Base-by-base conservation (phyloP, 1,139 yeast species). In the Candida tropicalis region DNA sequence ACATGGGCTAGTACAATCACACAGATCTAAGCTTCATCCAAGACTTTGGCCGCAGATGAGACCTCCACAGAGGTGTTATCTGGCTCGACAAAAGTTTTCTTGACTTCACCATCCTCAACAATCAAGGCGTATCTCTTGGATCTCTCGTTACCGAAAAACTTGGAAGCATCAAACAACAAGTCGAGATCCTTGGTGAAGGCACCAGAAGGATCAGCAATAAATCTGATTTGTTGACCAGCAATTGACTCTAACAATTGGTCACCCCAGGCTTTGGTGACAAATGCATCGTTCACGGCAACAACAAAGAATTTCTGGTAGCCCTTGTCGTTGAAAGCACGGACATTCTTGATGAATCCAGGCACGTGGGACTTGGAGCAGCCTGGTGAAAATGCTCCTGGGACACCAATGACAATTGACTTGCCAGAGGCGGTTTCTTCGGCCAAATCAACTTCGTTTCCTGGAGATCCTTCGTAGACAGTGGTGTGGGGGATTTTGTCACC, bases 331-430 rank as follows among this genome's bases (percentile, higher is more conserved):
- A 89, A 81, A 20, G 75, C 70, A 9, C 70, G 60, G 43, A 75
- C 62, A 41, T 73, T 62, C 47, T 70, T 68, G 55, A 87, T 61
- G 64, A 79, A 89, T 4, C 93, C 95, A 5, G 97, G 97, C 40
- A 89, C 78, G 59, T 87, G 96, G 25, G 77, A 65, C 16, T 84
- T 80, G 25, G 91, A 75, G 63, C 97, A 89, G 1, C 89, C 95
- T 36, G 95, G 91, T 2, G 95, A 84, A 59, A 84, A 89, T 0
- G 97, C 96, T 16, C 96, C 97, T 36, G 97, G 97, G 35, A 89
- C 88, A 42, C 95, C 96, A 39, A 89, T 76, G 42, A 89, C 66
- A 32, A 89, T 60, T 34, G 81, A 68, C 59, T 81, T 84, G 35
- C 84, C 82, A 18, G 52, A 42, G 15, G 68, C 63, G 27, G 81